phyloP scores from a whole-genome alignment of 257 asterid species.

The Sherardia arvensis region DNA sequence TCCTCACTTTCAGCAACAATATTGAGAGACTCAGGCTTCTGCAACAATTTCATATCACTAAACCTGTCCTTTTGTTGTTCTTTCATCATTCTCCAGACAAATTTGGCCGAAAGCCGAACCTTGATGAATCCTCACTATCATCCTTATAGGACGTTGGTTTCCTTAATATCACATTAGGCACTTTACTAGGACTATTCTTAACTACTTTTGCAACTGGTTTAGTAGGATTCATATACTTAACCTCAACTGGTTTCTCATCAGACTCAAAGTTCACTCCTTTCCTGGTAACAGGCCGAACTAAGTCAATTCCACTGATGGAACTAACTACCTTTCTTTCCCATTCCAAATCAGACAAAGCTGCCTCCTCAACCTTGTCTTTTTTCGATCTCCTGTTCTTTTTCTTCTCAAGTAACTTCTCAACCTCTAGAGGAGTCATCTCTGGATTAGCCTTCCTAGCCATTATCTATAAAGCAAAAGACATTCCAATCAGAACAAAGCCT shows the following conservation, averaged over 20 bases:
- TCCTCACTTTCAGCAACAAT: conserved; percentile 17
- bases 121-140: conserved; percentile 29
- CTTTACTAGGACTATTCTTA: conserved; percentile 35
- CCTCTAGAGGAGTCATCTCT: conserved; percentile 63
- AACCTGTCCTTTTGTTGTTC: conserved; percentile 50
- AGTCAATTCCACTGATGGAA: conserved; percentile 48
- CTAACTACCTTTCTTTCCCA: conserved; percentile 27
- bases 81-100: conserved; percentile 54
- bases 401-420: conserved; percentile 53
- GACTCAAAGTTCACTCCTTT: conserved; percentile 54
- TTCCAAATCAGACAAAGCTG: conserved; percentile 47
- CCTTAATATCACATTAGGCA: conserved; percentile 73
- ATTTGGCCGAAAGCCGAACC: conserved; percentile 61
- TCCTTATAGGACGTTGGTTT: conserved; percentile 51
- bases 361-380: conserved; percentile 41
- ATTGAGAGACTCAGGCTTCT: conserved; percentile 53
- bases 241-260: conserved; percentile 27
- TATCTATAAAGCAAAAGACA: conserved; percentile 35
- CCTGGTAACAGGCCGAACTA: conserved; percentile 71
- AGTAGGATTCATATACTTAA: conserved; percentile 17
- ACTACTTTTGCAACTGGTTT: conserved; percentile 20
- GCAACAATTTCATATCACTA: conserved; percentile 63
- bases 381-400: conserved; percentile 43
- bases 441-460: conserved; percentile 77
- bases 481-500: neutral